Percentiles rank a stretch among this genome's conserved stretches.
Evolutionary conservation across 768 basidiomycete species (phyloP).

Genomic region (Suillus subluteus): DNA sequence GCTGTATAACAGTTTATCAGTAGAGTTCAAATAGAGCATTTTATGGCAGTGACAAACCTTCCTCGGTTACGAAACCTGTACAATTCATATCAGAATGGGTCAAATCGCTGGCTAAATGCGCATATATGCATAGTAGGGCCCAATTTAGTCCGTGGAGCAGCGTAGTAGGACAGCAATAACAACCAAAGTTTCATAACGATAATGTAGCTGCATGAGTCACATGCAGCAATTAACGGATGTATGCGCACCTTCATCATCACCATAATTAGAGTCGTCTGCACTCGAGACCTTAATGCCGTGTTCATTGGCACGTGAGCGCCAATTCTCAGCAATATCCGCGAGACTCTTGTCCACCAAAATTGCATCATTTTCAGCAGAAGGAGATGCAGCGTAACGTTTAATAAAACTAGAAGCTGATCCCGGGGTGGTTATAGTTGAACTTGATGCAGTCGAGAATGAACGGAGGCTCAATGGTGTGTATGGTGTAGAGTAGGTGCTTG

Average conservation of each 20-base stretch:
- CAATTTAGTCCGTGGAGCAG: constrained; percentile 10
- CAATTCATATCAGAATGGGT: constrained; percentile 53
- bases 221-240: constrained; percentile 18
- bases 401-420: constrained; percentile 42
- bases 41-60: constrained; percentile 43
- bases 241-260: constrained; percentile 53
- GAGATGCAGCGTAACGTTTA: constrained; percentile 45
- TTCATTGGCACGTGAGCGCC: constrained; percentile 72
- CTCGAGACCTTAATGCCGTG: constrained; percentile 70
- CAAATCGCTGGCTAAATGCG: constrained; percentile 57
- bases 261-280: constrained; percentile 40
- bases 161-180: background rate
- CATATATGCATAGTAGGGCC: constrained; percentile 31
- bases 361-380: constrained; percentile 47
- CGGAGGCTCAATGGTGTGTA: constrained; percentile 74
- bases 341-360: constrained; percentile 48
- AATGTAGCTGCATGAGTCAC: constrained; percentile 21
- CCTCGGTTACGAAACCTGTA: constrained; percentile 49
- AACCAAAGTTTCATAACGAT: constrained; percentile 16
- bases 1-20: constrained; percentile 39
- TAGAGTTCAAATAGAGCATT: constrained; percentile 21
- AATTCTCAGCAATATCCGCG: constrained; percentile 66
- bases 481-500: constrained; percentile 53
- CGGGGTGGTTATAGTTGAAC: constrained; percentile 61
- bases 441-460: constrained; percentile 58